Evolutionary conservation across 2,329 filamentous ascomycete genomes (phyloP).

Genomic region (Penicillium occitanis): DNA sequence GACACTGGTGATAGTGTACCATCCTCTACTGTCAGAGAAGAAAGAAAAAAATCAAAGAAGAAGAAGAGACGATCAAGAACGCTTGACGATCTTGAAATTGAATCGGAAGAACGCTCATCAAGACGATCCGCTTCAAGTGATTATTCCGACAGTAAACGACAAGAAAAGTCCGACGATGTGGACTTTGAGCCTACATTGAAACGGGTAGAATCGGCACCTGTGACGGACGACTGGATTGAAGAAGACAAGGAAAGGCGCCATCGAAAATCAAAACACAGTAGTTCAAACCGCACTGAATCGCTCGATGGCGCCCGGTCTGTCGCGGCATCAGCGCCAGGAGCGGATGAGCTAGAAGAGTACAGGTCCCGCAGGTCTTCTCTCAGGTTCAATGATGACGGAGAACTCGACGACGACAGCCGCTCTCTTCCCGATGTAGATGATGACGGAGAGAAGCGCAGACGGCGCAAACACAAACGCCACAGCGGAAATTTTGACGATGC

Average conservation of each 20-base stretch:
- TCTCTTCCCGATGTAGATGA: conserved; percentile 28
- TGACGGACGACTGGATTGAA: conserved; percentile 14
- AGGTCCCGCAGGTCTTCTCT: conserved; percentile 29
- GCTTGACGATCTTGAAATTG: conserved; percentile 26
- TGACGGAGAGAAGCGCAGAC: conserved; percentile 28
- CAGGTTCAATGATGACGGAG: conserved; percentile 15
- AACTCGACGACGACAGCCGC: conserved; percentile 25
- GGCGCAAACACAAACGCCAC: conserved; percentile 29
- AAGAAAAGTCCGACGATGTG: not conserved
- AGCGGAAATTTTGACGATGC: conserved; percentile 38
- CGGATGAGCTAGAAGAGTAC: conserved; percentile 21
- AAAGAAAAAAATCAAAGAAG: conserved; percentile 21
- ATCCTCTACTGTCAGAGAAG: conserved; percentile 24
- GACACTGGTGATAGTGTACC: conserved; percentile 23
- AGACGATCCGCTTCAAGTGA: conserved; percentile 7
- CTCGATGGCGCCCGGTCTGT: conserved; percentile 16
- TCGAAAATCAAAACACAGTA: conserved; percentile 16
- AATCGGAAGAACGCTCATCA: conserved; percentile 21
- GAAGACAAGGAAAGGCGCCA: conserved; percentile 15
- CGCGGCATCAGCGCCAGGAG: conserved; percentile 19
- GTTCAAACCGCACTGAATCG: conserved; percentile 10
- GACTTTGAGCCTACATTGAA: not conserved
- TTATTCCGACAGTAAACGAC: not conserved
- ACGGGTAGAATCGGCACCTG: conserved; percentile 5
- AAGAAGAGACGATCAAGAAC: conserved; percentile 27